A percentile compares a stretch with the other conserved stretches of the same genome.
phyloP scores from a whole-genome alignment of 2,329 filamentous ascomycete genomes.

The Tolypocladium endophyticum region DNA sequence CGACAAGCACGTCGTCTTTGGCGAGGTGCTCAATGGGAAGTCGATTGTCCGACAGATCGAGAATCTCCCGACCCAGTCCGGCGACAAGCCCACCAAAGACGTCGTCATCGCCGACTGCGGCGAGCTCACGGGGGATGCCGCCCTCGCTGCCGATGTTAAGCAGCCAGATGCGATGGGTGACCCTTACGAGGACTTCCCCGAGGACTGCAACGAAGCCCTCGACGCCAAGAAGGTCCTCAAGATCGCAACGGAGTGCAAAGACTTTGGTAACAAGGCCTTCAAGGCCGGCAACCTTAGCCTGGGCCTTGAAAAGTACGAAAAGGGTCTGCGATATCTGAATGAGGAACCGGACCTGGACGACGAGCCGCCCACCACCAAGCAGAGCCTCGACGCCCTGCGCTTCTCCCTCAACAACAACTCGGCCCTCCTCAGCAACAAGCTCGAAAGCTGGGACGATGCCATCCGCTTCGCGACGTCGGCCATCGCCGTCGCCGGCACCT shows the following conservation, averaged over 20 bases:
- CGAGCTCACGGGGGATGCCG: constrained; percentile 64
- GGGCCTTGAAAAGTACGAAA: constrained; percentile 87
- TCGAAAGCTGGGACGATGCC: constrained; percentile 60
- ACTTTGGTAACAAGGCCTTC: constrained; percentile 86
- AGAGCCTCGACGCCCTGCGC: constrained; percentile 61
- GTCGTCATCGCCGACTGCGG: constrained; percentile 75
- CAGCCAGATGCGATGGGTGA: constrained; percentile 74
- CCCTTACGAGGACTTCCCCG: constrained; percentile 89
- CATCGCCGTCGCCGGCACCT: constrained; percentile 53
- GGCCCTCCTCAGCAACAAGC: constrained; percentile 76
- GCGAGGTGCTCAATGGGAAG: constrained; percentile 88
- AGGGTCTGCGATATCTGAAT: constrained; percentile 80
- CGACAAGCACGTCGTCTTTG: constrained; percentile 95
- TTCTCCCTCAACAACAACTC: constrained; percentile 84
- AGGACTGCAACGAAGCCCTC: constrained; percentile 60
- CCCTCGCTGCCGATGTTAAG: constrained; percentile 56
- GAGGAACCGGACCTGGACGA: constrained; percentile 68
- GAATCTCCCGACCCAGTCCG: constrained; percentile 61
- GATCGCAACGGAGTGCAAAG: constrained; percentile 79
- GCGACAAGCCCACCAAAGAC: constrained; percentile 69
- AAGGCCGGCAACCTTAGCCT: constrained; percentile 61
- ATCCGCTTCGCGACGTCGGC: constrained; percentile 62
- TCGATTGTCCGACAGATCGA: constrained; percentile 84
- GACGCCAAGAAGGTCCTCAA: constrained; percentile 59
- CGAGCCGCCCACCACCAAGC: constrained; percentile 57